Conservation (phyloP, 768 basidiomycete genomes). For the Hebeloma cylindrosporum region DNA sequence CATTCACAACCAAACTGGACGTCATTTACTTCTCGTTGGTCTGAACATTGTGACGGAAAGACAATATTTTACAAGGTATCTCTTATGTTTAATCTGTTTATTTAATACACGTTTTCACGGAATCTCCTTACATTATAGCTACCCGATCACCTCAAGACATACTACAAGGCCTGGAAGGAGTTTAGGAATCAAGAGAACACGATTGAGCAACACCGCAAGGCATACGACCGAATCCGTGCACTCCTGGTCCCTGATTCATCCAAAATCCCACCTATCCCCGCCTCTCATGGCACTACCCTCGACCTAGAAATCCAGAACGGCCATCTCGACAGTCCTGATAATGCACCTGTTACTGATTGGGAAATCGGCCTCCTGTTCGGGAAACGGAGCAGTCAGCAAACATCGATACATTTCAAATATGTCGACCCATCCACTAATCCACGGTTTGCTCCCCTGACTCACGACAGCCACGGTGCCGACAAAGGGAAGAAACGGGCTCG, state of each 20-base stretch:
- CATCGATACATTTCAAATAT: background rate
- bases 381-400: background rate
- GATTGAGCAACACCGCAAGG: background rate
- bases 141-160: background rate
- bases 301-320: background rate
- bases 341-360: background rate
- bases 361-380: background rate
- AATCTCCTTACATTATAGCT: background rate
- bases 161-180: background rate
- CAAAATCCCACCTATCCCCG: background rate
- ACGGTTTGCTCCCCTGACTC: too few species aligned
- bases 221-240: background rate
- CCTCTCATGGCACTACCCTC: background rate
- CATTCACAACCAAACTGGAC: background rate
- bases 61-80: slow-evolving; percentile 2
- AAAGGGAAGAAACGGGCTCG: too few species aligned
- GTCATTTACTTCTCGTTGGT: background rate
- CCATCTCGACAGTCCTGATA: background rate
- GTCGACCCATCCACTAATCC: background rate
- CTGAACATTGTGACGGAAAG: background rate
- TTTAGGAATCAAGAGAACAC: background rate
- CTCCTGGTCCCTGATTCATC: background rate
- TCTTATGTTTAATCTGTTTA: background rate
- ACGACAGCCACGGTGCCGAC: too few species aligned
- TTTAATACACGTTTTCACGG: background rate